Conservation (phyloP, 768 basidiomycete species). For the Hypholoma sublateritium region DNA sequence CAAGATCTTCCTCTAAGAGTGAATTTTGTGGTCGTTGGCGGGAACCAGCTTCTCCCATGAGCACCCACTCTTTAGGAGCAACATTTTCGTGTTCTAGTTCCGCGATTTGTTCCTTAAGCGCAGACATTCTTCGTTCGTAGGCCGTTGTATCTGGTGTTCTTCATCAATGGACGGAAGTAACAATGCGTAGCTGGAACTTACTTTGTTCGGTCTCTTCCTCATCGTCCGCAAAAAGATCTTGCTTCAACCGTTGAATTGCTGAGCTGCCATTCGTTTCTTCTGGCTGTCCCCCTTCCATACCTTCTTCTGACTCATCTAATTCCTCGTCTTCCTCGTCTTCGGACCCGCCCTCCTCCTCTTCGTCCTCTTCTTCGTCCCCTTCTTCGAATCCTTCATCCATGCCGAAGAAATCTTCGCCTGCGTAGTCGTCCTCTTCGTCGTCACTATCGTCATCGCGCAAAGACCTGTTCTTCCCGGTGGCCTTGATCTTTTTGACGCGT, state of each 20-base stretch:
- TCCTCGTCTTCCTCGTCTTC: conserved; percentile 22
- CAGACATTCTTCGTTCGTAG: conserved; percentile 76
- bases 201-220: conserved; percentile 43
- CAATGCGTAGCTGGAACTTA: conserved; percentile 11
- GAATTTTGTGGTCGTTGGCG: conserved; percentile 87
- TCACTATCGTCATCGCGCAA: conserved; percentile 43
- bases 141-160: conserved; percentile 58
- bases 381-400: conserved; percentile 30
- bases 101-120: conserved; percentile 75
- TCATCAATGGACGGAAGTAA: conserved; percentile 13
- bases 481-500: conserved; percentile 76
- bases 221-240: conserved; percentile 79
- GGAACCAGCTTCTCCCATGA: conserved; percentile 88
- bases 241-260: conserved; percentile 69
- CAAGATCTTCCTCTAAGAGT: conserved; percentile 89
- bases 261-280: conserved; percentile 17
- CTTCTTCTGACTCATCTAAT: conserved; percentile 13
- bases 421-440: conserved; percentile 31
- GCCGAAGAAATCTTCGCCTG: conserved; percentile 15
- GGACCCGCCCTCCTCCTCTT: conserved; percentile 20
- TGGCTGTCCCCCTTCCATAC: conserved; percentile 29
- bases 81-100: conserved; percentile 86
- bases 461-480: conserved; percentile 65
- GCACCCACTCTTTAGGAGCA: conserved; percentile 86
- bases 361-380: conserved; percentile 59